Evolutionary conservation across 495 filamentous ascomycete species (phyloP).

Genomic region (Massariosphaeria phaeospora): DNA sequence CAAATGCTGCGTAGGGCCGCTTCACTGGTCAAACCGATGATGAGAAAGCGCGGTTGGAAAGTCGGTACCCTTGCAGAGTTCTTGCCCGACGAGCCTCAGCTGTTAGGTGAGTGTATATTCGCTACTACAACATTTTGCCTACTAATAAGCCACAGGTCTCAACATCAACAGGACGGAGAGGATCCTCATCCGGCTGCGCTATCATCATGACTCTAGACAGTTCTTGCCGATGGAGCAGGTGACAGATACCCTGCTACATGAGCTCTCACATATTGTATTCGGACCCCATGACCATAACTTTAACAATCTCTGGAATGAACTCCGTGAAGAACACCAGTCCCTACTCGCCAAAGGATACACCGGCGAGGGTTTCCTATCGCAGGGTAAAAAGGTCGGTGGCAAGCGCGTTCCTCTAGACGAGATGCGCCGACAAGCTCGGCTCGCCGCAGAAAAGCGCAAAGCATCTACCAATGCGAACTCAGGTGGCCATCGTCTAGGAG

Average conservation of each 20-base stretch:
- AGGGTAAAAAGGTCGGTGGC: slow-evolving; percentile 71
- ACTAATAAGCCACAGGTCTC: slow-evolving; percentile 47
- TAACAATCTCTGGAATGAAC: slow-evolving; percentile 78
- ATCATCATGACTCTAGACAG: slow-evolving; percentile 65
- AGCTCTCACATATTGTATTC: slow-evolving; percentile 81
- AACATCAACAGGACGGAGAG: slow-evolving; percentile 72
- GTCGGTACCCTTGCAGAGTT: slow-evolving; percentile 82
- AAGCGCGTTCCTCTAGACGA: slow-evolving; percentile 64
- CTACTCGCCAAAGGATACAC: slow-evolving; percentile 78
- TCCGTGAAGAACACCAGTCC: slow-evolving; percentile 76
- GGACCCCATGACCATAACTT: slow-evolving; percentile 81
- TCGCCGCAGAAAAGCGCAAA: slow-evolving; percentile 69
- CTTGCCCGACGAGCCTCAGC: slow-evolving; percentile 65
- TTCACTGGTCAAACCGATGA: slow-evolving; percentile 90
- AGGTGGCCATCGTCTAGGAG: slow-evolving; percentile 72
- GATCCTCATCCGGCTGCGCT: slow-evolving; percentile 79
- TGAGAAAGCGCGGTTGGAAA: slow-evolving; percentile 78
- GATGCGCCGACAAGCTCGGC: slow-evolving; percentile 68
- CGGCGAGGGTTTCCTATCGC: slow-evolving; percentile 80
- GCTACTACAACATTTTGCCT: not conserved
- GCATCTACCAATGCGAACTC: slow-evolving; percentile 42
- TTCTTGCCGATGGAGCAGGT: slow-evolving; percentile 79
- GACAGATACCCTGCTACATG: slow-evolving; percentile 90
- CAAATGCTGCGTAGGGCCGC: slow-evolving; percentile 76
- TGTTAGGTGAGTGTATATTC: slow-evolving; percentile 54